phyloP scores from a whole-genome alignment of 225 moss, liverwort and hornwort species.

The Marchantia paleacea region DNA sequence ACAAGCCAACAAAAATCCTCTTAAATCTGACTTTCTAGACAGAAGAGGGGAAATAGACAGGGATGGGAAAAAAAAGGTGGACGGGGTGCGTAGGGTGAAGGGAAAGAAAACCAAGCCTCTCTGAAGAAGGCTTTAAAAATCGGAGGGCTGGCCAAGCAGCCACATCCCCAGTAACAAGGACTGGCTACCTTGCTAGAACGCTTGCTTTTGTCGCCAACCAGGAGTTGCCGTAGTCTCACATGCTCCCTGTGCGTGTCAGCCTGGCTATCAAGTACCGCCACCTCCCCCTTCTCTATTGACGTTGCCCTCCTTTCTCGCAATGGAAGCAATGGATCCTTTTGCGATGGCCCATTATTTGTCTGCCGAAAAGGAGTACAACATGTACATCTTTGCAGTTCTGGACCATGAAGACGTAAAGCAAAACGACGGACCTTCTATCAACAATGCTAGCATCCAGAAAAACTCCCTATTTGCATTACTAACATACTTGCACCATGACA shows the following conservation, averaged over 20 bases:
- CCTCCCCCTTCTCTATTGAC: constrained; percentile 59
- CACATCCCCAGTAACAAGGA: constrained; percentile 47
- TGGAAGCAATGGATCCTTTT: constrained; percentile 50
- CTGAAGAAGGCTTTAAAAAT: constrained; percentile 35
- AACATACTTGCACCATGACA: constrained; percentile 25
- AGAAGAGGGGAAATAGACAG: constrained; percentile 24
- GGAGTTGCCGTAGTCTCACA: constrained; percentile 78
- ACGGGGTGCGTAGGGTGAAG: constrained; percentile 10
- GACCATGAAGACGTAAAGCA: constrained; percentile 44
- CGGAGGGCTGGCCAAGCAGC: constrained; percentile 53
- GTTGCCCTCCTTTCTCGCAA: constrained; percentile 65
- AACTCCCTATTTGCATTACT: constrained; percentile 34
- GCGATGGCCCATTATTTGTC: constrained; percentile 58
- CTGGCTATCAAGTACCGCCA: constrained; percentile 71
- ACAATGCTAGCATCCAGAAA: constrained; percentile 27
- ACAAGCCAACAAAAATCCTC: constrained; percentile 27
- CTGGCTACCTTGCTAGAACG: constrained; percentile 77
- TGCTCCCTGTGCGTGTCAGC: constrained; percentile 70
- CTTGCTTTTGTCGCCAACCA: constrained; percentile 86
- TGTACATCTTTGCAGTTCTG: constrained; percentile 61
- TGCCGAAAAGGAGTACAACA: constrained; percentile 67
- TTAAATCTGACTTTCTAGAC: constrained; percentile 32
- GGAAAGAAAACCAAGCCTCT: constrained; percentile 46
- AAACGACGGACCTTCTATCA: constrained; percentile 32
- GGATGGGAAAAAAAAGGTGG: constrained; percentile 31